Conservation (phyloP, 148 eudicot species). For the Rhododendron henanense region DNA sequence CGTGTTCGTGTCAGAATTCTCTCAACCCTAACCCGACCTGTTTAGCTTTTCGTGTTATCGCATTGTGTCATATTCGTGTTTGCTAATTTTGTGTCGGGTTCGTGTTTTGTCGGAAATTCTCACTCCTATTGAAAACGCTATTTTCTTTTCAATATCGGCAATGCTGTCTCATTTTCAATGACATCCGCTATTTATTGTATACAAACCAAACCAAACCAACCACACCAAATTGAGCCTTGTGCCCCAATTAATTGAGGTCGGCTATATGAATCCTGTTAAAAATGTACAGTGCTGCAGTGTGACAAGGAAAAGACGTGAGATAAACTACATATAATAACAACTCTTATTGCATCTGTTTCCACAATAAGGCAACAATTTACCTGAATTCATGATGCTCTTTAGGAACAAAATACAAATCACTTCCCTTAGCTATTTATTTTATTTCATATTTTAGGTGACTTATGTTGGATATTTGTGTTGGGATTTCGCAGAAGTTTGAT, state of each 20-base stretch:
- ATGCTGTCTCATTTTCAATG: background rate
- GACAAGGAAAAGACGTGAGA: background rate
- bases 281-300: background rate
- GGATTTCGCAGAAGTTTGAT: too few relatives aligned
- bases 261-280: background rate
- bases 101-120: too few relatives aligned
- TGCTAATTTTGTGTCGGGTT: too few relatives aligned
- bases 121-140: background rate
- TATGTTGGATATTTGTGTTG: background rate
- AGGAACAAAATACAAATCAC: too few relatives aligned
- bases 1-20: too few relatives aligned
- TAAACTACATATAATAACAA: background rate
- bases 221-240: background rate
- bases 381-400: background rate
- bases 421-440: background rate
- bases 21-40: too few relatives aligned
- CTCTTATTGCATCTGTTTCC: background rate
- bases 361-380: background rate
- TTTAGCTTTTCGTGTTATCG: too few relatives aligned
- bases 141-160: background rate
- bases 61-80: too few relatives aligned
- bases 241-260: background rate
- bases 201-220: background rate
- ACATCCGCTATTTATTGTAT: background rate
- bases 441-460: background rate